Base-by-base conservation (phyloP, 345 rosid species). In the Reutealis trisperma region DNA sequence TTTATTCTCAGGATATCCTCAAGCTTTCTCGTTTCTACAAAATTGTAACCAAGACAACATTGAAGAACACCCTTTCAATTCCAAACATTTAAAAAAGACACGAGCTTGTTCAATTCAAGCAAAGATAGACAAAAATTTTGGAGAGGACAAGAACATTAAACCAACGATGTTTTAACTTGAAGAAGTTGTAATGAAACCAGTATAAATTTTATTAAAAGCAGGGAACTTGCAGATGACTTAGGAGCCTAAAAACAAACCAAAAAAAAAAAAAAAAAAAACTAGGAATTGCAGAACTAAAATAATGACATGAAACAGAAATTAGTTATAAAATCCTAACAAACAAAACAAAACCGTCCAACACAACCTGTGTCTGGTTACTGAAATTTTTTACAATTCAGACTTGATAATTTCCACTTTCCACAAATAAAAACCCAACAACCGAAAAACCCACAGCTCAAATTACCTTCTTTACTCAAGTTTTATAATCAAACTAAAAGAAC, bases 301-400 rank as follows among this genome's bases (percentile, higher is more conserved):
- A 8, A 61, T 25, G 21, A 65, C 19, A 9, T 22, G 37, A 82
- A 77, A 82, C 85, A 73, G 85, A 79, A 81, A 89, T 64, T 72
- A 27, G 79, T 79, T 67, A 9, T 47, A 47, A 76, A 80, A 80
- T 15, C 80, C 74, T 60, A 74, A 82, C 82, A 84, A 82, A 85
- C 82, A 81, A 74, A 81, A 74, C 82, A 63, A 47, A 22, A 63
- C 63, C 71, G 42, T 69, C 78, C 42, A 79, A 41, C 70, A 44
- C 70, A 30, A 34, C 69, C 67, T 55, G 41, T 19, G 14, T 3
- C 75, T 64, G 21, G 57, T 21, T 65, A 41, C 71, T 62, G 41
- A 22, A 37, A 37, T 37, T 37, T 37, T 37, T 37, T 5, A 37
- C 41, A 37, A 37, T 37, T 37, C 41, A 37, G 41, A 65, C 13